phyloP scores from a whole-genome alignment of 371 early-diverging fungal species.

The Apophysomyces trapeziformis region DNA sequence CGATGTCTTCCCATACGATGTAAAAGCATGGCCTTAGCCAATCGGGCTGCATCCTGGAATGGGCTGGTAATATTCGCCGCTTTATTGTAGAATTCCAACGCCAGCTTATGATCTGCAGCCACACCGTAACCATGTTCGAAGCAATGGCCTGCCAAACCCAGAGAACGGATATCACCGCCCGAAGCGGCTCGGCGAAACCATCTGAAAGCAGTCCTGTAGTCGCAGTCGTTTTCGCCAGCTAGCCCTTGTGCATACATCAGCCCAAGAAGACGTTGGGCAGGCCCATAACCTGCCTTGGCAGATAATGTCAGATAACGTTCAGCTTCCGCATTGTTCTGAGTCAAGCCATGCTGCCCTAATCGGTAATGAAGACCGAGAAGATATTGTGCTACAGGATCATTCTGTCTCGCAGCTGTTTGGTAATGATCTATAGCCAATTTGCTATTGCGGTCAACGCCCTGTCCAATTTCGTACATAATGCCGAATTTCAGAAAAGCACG shows the following conservation, averaged over 20 bases:
- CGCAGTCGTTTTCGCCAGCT: constrained; percentile 20
- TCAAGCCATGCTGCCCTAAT: constrained; percentile 33
- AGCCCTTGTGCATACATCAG: constrained; percentile 46
- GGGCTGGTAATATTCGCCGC: constrained; percentile 52
- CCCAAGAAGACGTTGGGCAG: constrained; percentile 49
- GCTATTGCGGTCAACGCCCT: constrained; percentile 29
- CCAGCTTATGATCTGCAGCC: constrained; percentile 43
- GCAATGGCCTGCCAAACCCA: constrained; percentile 71
- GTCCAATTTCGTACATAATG: constrained; percentile 44
- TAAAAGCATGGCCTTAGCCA: constrained; percentile 39
- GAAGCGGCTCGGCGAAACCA: constrained; percentile 71
- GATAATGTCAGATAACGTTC: constrained; percentile 34
- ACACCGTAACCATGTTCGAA: constrained; percentile 77
- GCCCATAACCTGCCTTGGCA: constrained; percentile 41
- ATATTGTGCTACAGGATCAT: constrained; percentile 37
- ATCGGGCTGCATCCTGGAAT: constrained; percentile 50
- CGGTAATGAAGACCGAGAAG: constrained; percentile 45
- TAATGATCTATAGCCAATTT: constrained; percentile 34
- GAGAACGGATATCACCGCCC: constrained; percentile 64
- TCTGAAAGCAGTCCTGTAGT: constrained; percentile 57
- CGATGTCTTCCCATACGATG: constrained; percentile 34
- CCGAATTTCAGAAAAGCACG: constrained; percentile 45
- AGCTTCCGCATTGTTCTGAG: constrained; percentile 33
- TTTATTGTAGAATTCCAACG: constrained; percentile 69
- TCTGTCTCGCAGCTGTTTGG: constrained; percentile 34